These are phyloP conservation scores for Calonectria leucothoes DNA, from an alignment of 2,329 filamentous ascomycete species.

Conservation along the genomic window DNA sequence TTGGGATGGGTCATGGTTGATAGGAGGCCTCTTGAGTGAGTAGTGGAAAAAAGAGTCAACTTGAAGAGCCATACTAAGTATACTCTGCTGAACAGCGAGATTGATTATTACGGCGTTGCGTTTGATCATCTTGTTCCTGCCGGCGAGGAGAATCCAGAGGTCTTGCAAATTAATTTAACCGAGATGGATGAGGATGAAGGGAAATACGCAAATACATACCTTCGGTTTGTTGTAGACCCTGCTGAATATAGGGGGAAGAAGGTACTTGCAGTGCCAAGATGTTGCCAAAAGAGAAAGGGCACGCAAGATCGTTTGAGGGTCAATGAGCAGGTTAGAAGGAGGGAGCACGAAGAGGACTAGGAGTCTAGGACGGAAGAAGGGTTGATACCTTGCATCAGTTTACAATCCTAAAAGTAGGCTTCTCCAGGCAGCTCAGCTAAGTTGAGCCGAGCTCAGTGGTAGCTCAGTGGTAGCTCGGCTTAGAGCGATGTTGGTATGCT, in stretches of 20 bases:
- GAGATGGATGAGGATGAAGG: not conserved
- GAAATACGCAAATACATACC: not conserved
- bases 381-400: too few species aligned
- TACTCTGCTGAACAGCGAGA: not conserved
- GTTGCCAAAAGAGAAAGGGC: not conserved
- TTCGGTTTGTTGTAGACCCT: not conserved
- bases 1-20: not conserved
- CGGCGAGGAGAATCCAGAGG: not conserved
- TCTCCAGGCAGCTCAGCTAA: too few species aligned
- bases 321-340: too few species aligned
- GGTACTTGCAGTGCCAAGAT: not conserved
- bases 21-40: not conserved
- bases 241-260: not conserved
- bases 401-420: too few species aligned
- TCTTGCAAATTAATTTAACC: not conserved
- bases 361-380: too few species aligned
- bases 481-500: too few species aligned
- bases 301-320: not conserved
- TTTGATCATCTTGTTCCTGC: not conserved
- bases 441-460: too few species aligned
- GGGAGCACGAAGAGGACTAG: too few species aligned
- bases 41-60: too few species aligned
- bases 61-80: too few species aligned
- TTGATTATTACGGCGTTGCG: not conserved
- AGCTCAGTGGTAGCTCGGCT: too few species aligned